Evolutionary conservation across 768 basidiomycete genomes (phyloP), one percentile per base, ranked within the genome.

Genomic region (Dictyophora rubrovolvata): DNA sequence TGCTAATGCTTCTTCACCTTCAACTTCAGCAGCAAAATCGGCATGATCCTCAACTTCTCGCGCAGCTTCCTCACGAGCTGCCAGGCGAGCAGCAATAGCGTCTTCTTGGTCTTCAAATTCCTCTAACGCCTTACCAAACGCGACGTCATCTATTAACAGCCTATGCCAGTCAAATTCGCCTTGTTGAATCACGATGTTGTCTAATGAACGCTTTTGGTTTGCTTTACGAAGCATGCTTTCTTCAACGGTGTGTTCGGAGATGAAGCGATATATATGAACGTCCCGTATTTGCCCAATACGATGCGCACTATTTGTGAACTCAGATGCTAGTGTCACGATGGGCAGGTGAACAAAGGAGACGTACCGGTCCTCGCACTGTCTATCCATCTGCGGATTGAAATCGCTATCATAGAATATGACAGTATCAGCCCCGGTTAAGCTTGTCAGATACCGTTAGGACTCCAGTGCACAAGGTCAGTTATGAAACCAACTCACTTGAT

Each of bases 341-440:
- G 28, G 28, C 28, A 28, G 7, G 23, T 16, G 33, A 36, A 18
- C 18, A 36, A 21, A 33, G 12, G 28, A 20, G 0, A 65, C 79
- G 62, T 67, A 86, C 85, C 87, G 79, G 71, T 97, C 95, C 71
- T 94, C 91, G 65, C 96, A 97, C 68, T 99, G 95, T 49, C 88
- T 77, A 69, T 99, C 95, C 89, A 95, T 96, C 69, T 96, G 94
- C 0, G 94, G 94, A 65, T 92, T 93, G 76, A 95, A 96, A 70
- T 96, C 93, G 61, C 90, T 91, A 68, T 97, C 95, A 67, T 95
- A 98, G 70, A 99, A 94, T 56, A 99, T 82, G 65, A 99, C 95
- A 0, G 96, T 97, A 67, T 95, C 93, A 18, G 93, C 93, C 17
- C 89, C 89, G 6, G 86, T 88, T 62, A 89, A 68, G 70, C 91